phyloP scores from a whole-genome alignment of 2,329 filamentous ascomycete genomes.

The Trichoderma cornu-damae region DNA sequence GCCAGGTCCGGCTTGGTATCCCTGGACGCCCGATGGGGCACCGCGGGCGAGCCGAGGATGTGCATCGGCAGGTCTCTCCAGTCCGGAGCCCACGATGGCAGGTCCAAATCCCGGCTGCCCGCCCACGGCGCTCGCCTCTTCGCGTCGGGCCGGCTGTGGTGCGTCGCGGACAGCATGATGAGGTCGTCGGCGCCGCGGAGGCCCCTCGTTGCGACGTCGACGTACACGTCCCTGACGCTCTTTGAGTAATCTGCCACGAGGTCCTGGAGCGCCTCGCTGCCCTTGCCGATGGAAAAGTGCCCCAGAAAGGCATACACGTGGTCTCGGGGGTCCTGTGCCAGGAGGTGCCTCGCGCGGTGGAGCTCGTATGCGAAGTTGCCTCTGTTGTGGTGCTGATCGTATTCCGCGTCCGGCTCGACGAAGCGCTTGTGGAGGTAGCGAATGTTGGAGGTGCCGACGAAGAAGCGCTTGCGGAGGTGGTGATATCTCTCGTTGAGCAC shows the following conservation, averaged over 20 bases:
- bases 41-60: constrained; percentile 30
- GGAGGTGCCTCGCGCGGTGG: constrained; percentile 32
- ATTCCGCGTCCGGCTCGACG: constrained; percentile 29
- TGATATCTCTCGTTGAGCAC: constrained; percentile 34
- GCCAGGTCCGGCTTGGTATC: constrained; percentile 26
- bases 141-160: constrained; percentile 14
- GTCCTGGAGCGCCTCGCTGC: constrained; percentile 23
- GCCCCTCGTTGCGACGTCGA: constrained; percentile 31
- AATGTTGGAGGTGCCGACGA: constrained; percentile 32
- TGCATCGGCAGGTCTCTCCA: constrained; percentile 33
- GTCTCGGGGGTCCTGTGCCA: constrained; percentile 32
- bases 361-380: constrained; percentile 35
- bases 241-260: constrained; percentile 30
- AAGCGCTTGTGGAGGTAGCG: constrained; percentile 32
- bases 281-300: constrained; percentile 30
- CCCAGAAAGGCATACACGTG: constrained; percentile 36
- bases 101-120: background rate
- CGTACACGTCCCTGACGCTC: constrained; percentile 31
- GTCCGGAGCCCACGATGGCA: constrained; percentile 38
- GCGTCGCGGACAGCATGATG: constrained; percentile 30
- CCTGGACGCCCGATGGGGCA: constrained; percentile 30
- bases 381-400: constrained; percentile 30
- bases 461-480: constrained; percentile 29
- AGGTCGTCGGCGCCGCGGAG: constrained; percentile 29
- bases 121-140: background rate